phyloP scores from a whole-genome alignment of 2,329 filamentous ascomycete genomes.

The Paramyrothecium sp. region DNA sequence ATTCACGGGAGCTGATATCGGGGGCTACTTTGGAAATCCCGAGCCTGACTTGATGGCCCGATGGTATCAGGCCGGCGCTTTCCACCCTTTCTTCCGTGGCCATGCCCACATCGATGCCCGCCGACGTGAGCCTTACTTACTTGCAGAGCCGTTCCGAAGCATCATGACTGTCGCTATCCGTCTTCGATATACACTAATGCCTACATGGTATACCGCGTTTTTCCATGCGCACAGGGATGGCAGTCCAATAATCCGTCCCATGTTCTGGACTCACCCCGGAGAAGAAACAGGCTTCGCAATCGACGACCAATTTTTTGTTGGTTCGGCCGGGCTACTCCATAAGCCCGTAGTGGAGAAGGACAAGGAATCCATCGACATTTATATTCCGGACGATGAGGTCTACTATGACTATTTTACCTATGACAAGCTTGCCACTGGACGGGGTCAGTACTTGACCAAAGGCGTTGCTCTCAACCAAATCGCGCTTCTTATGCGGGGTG shows the following conservation, averaged over 20 bases:
- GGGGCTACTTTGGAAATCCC: constrained; percentile 97
- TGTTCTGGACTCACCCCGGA: constrained; percentile 87
- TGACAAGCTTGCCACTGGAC: constrained; percentile 65
- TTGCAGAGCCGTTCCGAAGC: constrained; percentile 77
- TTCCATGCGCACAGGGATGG: constrained; percentile 81
- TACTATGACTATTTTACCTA: constrained; percentile 98
- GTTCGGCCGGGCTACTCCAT: constrained; percentile 81
- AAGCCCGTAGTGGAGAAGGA: constrained; percentile 86
- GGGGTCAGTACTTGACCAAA: constrained; percentile 68
- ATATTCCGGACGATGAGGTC: constrained; percentile 81
- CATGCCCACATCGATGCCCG: constrained; percentile 97
- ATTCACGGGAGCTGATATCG: constrained; percentile 92
- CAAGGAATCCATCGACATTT: constrained; percentile 71
- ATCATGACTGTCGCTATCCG: constrained; percentile 88
- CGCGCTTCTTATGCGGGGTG: constrained; percentile 87
- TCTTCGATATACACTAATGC: constrained; percentile 84
- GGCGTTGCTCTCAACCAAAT: constrained; percentile 81
- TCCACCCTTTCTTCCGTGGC: constrained; percentile 97
- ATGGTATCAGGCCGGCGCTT: constrained; percentile 96
- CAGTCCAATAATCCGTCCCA: constrained; percentile 83
- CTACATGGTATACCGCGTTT: constrained; percentile 96
- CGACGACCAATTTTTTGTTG: constrained; percentile 92
- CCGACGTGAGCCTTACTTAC: constrained; percentile 87
- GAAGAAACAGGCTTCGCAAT: constrained; percentile 86
- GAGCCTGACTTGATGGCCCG: constrained; percentile 86